Conservation (phyloP, 2,329 filamentous ascomycete genomes). For the Fusarium sp. region DNA sequence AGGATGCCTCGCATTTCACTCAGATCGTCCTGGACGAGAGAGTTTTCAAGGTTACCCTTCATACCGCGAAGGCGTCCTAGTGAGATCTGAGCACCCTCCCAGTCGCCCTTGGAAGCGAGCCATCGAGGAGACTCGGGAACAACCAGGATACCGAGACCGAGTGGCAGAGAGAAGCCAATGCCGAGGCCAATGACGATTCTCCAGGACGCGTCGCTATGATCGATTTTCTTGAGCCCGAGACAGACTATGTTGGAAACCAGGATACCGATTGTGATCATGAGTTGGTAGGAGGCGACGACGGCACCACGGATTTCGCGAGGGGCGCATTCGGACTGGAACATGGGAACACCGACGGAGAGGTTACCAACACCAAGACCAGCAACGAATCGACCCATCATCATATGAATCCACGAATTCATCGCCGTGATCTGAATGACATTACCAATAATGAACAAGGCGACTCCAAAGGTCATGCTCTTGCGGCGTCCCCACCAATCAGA, state of each 20-base stretch:
- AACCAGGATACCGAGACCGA: slow-evolving; percentile 61
- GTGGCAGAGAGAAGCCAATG: slow-evolving; percentile 61
- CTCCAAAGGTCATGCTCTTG: slow-evolving; percentile 62
- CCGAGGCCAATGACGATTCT: slow-evolving; percentile 68
- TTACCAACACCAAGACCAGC: slow-evolving; percentile 75
- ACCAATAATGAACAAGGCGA: slow-evolving; percentile 68
- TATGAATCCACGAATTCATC: slow-evolving; percentile 67
- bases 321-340: slow-evolving; percentile 73
- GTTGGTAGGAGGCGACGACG: slow-evolving; percentile 75
- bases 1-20: slow-evolving; percentile 61
- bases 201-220: slow-evolving; percentile 62
- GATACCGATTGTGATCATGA: slow-evolving; percentile 78
- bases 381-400: slow-evolving; percentile 72
- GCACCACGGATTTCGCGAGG: slow-evolving; percentile 71
- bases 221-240: slow-evolving; percentile 57
- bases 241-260: slow-evolving; percentile 65
- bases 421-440: slow-evolving; percentile 73
- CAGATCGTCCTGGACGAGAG: slow-evolving; percentile 61
- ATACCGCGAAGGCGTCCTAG: slow-evolving; percentile 63
- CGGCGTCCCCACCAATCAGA: slow-evolving; percentile 68
- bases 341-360: slow-evolving; percentile 71
- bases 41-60: slow-evolving; percentile 56
- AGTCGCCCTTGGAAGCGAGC: slow-evolving; percentile 58
- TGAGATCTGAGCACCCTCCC: slow-evolving; percentile 59
- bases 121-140: slow-evolving; percentile 68